Conservation (phyloP, 306 rosid species). For the Ochetophila trinervis region DNA sequence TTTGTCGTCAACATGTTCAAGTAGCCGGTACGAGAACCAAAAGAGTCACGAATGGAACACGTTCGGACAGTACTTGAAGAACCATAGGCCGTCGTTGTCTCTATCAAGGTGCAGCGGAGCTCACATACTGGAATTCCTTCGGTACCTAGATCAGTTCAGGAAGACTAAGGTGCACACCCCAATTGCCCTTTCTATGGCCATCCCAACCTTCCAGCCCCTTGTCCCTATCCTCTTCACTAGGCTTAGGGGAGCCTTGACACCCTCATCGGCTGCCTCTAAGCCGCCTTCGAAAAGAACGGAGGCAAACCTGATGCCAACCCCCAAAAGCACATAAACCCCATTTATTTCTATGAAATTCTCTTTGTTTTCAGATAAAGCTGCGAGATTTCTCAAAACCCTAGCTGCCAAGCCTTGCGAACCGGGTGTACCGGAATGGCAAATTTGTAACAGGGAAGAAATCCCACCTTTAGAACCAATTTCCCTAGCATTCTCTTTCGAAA, state of each 20-base stretch:
- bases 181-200: conserved; percentile 95
- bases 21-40: conserved; percentile 94
- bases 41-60: conserved; percentile 99
- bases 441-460: conserved; percentile 78
- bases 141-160: conserved; percentile 93
- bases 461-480: conserved; percentile 88
- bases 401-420: conserved; percentile 86
- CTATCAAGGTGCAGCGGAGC: conserved; percentile 97
- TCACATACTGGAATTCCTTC: conserved; percentile 90
- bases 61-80: conserved; percentile 88
- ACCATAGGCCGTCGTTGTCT: conserved; percentile 90
- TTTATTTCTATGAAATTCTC: conserved; percentile 73
- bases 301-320: conserved; percentile 79
- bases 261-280: conserved; percentile 85
- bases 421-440: conserved; percentile 83
- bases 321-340: conserved; percentile 59
- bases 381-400: conserved; percentile 66
- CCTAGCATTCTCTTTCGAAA: conserved; percentile 69
- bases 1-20: too few relatives aligned
- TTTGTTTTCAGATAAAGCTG: conserved; percentile 50
- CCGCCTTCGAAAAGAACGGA: conserved; percentile 98
- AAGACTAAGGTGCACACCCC: conserved; percentile 93
- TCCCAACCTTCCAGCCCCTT: conserved; percentile 93
- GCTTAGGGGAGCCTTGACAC: conserved; percentile 99
- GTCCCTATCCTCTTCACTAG: conserved; percentile 90